Evolutionary conservation across 805 yeast genomes (phyloP), one percentile per base, ranked within the genome.

Genomic region (Metschnikowia proteae): DNA sequence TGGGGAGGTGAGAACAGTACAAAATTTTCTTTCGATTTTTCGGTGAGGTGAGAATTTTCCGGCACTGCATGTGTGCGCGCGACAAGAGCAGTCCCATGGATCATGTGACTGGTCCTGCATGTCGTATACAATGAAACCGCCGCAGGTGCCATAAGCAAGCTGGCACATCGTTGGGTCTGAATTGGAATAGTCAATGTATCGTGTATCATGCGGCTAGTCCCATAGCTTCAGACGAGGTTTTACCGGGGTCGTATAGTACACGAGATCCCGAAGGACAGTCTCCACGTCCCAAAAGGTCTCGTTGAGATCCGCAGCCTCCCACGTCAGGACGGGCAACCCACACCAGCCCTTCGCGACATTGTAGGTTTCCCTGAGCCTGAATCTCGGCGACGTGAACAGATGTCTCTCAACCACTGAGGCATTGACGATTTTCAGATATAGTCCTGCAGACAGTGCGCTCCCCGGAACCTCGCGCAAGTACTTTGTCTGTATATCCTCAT

Each of bases 241-340:
- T 38, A 50, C 60, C 28, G 53, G 51, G 23, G 59, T 43, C n/a
- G 62, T 42, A 44, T 66, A 66, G 37, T 67, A 67, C 37, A 65
- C 71, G 43, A 66, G 48, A 43, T 65, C 72, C 11, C 51, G 29
- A 34, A 65, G 53, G 5, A 64, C 55, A 6, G 61, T 29, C 48
- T 67, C 69, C 7, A 54, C 54, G 34, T 59, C 50, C 71, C 71
- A 66, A 49, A 67, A 65, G 5, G 43, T 7, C 8, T 40, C 45
- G 6, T 22, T 23, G 9, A 28, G 26, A 22, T n/a, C 23, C 9
- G 22, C 25, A 36, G 17, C 35, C 22, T 5, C 26, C 45, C 47
- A 46, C 3, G 41, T 17, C 28, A 42, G 32, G 32, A 48, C 43
- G 5, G 54, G 51, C 48, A 46, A 43, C 17, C 33, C 33, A 22